A percentile compares a stretch with the other conserved stretches of the same genome.
Conservation (phyloP, 805 yeast species). For the Saccharomycopsis javanensis region DNA sequence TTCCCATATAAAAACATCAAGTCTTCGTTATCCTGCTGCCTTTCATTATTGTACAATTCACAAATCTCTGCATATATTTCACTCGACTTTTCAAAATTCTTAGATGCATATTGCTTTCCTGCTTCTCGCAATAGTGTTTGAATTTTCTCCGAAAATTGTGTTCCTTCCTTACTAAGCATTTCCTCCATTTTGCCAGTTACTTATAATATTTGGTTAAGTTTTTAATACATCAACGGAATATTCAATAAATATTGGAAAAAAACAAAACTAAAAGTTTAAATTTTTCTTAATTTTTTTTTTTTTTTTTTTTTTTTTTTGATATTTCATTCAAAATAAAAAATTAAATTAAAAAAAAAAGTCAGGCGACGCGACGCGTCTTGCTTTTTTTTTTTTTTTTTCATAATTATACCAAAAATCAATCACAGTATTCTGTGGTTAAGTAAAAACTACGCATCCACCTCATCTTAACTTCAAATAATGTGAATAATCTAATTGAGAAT, state of each 20-base stretch:
- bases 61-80: constrained; percentile 76
- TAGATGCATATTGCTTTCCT: constrained; percentile 53
- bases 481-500: too few relatives aligned
- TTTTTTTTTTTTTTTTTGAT: too few relatives aligned
- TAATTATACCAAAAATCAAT: too few relatives aligned
- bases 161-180: neutral
- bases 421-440: too few relatives aligned
- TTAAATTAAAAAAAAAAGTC: too few relatives aligned
- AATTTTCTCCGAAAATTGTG: constrained; percentile 33
- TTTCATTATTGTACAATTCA: constrained; percentile 38
- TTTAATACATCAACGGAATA: neutral
- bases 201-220: neutral
- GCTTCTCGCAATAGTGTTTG: constrained; percentile 48
- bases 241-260: neutral
- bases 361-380: neutral
- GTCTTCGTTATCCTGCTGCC: constrained; percentile 59
- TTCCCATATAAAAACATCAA: constrained; percentile 68
- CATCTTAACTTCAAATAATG: too few relatives aligned
- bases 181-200: neutral
- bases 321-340: too few relatives aligned
- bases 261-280: too few relatives aligned
- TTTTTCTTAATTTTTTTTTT: too few relatives aligned
- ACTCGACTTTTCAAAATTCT: constrained; percentile 62
- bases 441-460: neutral
- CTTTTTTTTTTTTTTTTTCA: too few relatives aligned